Evolutionary conservation across 805 yeast species (phyloP), one percentile per base, ranked within the genome.

Genomic region (Candida wancherniae): DNA sequence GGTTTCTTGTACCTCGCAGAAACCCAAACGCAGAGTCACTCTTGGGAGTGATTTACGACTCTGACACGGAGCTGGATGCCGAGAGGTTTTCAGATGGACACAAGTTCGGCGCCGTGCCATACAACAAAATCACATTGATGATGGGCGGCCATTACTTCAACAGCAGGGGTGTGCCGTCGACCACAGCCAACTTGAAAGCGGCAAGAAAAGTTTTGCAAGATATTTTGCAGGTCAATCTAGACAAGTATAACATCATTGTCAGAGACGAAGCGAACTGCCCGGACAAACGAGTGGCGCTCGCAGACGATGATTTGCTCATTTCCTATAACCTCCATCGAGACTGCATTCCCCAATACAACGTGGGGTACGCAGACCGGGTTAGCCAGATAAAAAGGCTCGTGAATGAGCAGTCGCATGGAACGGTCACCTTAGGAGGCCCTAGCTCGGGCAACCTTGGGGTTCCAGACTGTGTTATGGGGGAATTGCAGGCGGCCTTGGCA

Each of bases 41-140:
- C 10, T 62, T 90, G 18, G 98, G 98, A 3, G 85, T 86, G 5
- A 86, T 92, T 12, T 90, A 81, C 58, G 97, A 90, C 55, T 84
- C 95, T 1, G 86, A 85, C 33, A 74, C 85, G 14, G 92, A 84
- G 48, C 70, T 73, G 42, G 71, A 76, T 29, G 48, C 40, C 10
- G 47, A 34, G 9, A 29, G 36, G 19, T 40, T 52, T 9, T 39
- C 40, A 24, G 50, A 33, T 18, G 42, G 41, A 10, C 28, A 28
- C 13, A 34, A 42, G 15, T 28, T 40, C 22, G 34, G 39, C 23
- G 39, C 30, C 5, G 38, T 53, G 14, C 58, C 62, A 0, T 80
- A 77, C 43, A 75, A 86, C 4, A 85, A 83, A 45, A 51, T 88
- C 33, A 92, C 98, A 0, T 71, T 85, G 15, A 90, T 90, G 97